These are phyloP conservation scores for Hericium alpestre DNA, from an alignment of 768 basidiomycete species.

Conservation along the genomic window DNA sequence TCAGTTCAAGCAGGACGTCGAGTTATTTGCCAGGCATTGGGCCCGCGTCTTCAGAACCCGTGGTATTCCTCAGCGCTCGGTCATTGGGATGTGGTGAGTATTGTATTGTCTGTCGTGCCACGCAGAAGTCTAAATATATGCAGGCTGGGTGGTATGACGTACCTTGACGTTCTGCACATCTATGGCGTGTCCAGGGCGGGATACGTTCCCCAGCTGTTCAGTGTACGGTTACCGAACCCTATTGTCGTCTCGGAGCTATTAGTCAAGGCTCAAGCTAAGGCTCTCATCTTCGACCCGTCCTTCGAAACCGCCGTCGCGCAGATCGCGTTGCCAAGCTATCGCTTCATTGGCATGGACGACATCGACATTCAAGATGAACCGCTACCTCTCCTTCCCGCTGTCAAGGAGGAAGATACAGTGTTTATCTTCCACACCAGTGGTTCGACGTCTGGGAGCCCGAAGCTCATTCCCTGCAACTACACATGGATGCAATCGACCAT, in stretches of 20 bases:
- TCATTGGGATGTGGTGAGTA: conserved; percentile 64
- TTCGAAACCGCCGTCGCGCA: conserved; percentile 32
- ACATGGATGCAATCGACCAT: conserved; percentile 55
- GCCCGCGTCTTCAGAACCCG: conserved; percentile 33
- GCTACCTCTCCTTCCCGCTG: conserved; percentile 33
- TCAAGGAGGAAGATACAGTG: conserved; percentile 31
- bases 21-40: conserved; percentile 58
- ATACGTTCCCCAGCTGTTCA: conserved; percentile 70
- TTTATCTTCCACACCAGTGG: conserved; percentile 77
- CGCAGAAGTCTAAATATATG: neutral
- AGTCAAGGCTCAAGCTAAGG: conserved; percentile 47
- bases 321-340: conserved; percentile 41
- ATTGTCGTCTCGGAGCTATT: conserved; percentile 62
- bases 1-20: conserved; percentile 57
- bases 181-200: conserved; percentile 70
- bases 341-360: conserved; percentile 29
- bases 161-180: conserved; percentile 60
- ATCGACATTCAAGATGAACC: conserved; percentile 27
- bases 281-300: conserved; percentile 53
- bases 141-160: conserved; percentile 68
- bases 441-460: conserved; percentile 76
- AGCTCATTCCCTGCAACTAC: conserved; percentile 63
- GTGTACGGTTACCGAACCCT: conserved; percentile 65
- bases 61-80: conserved; percentile 41
- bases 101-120: neutral